Evolutionary conservation across 2,329 filamentous ascomycete genomes (phyloP), one percentile per base, ranked within the genome.

Genomic region (Aspergillus aculeatus): DNA sequence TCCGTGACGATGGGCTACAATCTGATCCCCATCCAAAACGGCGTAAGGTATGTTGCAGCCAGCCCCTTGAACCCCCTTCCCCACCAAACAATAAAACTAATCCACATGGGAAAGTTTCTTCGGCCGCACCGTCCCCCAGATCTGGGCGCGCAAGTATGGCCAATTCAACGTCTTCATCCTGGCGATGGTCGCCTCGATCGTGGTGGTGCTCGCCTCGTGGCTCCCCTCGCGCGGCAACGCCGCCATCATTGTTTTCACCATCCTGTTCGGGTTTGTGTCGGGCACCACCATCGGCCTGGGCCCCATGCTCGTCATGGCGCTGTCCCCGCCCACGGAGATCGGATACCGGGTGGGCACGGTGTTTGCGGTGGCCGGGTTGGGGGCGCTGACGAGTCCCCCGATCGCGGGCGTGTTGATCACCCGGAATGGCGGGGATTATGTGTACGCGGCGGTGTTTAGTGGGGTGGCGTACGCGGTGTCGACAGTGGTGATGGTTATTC

Each of bases 321-420:
- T 91, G 62, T 86, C 83, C 2, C 85, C 88, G 21, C 82, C 90
- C 24, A 78, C 83, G 21, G 81, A 89, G 69, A 86, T 91, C 41
- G 89, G 89, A 9, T 82, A 86, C 1, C 79, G 89, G 4, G 85
- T 81, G 2, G 89, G 89, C 26, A 29, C 26, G 26, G 26, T 29
- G 26, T 29, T 29, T 2, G 26, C 26, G 26, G 26, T 29, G 26
- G 26, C 26, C 3, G 26, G 26, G 26, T 10, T 29, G 26, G 26
- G 26, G 7, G 26, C 26, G 26, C 9, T 29, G 26, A 29, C 26
- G 26, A 29, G 26, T 29, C 26, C 26, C 26, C 26, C 26, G 1
- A 29, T 29, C 26, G 26, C 26, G 26, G 26, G 26, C 3, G 26
- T 29, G 26, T 29, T 29, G 26, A 29, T 29, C 3, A 29, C 26